phyloP scores from a whole-genome alignment of 140 eudicot species.

The Cichorium intybus region DNA sequence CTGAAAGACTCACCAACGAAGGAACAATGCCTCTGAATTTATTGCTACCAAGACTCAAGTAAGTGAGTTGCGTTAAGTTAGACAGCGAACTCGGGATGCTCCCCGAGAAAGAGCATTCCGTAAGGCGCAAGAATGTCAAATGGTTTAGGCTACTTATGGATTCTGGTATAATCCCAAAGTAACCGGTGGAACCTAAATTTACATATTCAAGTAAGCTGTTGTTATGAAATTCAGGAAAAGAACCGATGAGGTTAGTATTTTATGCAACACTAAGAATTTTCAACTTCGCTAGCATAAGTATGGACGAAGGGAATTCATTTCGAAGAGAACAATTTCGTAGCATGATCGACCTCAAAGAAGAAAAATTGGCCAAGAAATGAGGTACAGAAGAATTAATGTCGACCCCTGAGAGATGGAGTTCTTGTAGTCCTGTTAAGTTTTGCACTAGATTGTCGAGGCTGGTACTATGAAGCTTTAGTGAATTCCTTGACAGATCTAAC shows the following conservation, averaged over 20 bases:
- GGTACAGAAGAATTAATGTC: not conserved
- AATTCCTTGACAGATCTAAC: no score
- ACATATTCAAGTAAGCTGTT: no score
- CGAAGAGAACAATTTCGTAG: not conserved
- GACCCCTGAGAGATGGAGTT: not conserved
- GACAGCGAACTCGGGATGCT: not conserved
- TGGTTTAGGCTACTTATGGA: slow-evolving; percentile 5
- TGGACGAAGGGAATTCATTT: slow-evolving; percentile 2
- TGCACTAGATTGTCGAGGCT: no score
- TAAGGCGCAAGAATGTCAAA: not conserved
- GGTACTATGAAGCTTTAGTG: no score
- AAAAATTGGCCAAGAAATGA: not conserved
- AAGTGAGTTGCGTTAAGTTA: slow-evolving; percentile 5
- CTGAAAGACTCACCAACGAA: no score
- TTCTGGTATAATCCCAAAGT: no score
- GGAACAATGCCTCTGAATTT: no score
- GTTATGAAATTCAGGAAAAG: no score
- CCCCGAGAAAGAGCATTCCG: slow-evolving; percentile 12
- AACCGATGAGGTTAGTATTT: slow-evolving; percentile 7
- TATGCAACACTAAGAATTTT: not conserved
- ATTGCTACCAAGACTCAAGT: no score
- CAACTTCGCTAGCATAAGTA: not conserved
- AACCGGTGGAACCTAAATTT: no score
- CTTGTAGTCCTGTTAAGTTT: not conserved
- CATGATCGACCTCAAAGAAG: no score